These are phyloP conservation scores for Pestalotiopsis sp. DNA, from an alignment of 2,329 filamentous ascomycete species.

Conservation along the genomic window DNA sequence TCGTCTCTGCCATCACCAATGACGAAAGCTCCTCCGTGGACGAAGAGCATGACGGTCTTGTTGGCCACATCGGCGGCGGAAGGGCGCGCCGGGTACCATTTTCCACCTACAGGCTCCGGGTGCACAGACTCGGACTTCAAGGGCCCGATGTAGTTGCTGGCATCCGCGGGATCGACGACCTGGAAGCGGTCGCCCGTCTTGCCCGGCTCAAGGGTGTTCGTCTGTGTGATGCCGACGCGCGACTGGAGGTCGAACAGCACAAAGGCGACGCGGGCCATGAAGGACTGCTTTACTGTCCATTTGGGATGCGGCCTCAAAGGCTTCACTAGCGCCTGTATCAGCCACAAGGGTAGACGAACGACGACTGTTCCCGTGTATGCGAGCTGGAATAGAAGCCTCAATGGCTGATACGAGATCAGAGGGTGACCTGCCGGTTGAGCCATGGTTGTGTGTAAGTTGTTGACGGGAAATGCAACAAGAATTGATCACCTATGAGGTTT, in stretches of 20 bases:
- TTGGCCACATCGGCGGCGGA: background rate
- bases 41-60: slow-evolving; percentile 42
- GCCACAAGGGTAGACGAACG: slow-evolving; percentile 16
- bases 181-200: slow-evolving; percentile 15
- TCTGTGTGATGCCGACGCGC: slow-evolving; percentile 14
- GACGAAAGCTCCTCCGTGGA: slow-evolving; percentile 52
- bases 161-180: background rate
- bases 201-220: slow-evolving; percentile 12
- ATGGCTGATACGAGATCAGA: slow-evolving; percentile 16
- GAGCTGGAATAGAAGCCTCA: slow-evolving; percentile 16
- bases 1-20: slow-evolving; percentile 44
- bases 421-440: slow-evolving; percentile 10
- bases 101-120: slow-evolving; percentile 21
- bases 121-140: slow-evolving; percentile 7
- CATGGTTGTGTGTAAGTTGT: background rate
- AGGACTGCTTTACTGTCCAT: slow-evolving; percentile 17
- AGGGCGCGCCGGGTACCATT: slow-evolving; percentile 23
- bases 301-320: slow-evolving; percentile 16
- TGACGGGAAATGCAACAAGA: background rate
- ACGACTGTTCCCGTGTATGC: slow-evolving; percentile 10
- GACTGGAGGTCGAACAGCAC: background rate
- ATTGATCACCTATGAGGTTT: no score
- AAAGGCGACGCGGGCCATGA: slow-evolving; percentile 12
- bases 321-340: slow-evolving; percentile 16
- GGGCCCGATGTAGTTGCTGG: slow-evolving; percentile 18